Base-by-base conservation (phyloP, 129 eudicot genomes). In the Gnaphalium uliginosum region DNA sequence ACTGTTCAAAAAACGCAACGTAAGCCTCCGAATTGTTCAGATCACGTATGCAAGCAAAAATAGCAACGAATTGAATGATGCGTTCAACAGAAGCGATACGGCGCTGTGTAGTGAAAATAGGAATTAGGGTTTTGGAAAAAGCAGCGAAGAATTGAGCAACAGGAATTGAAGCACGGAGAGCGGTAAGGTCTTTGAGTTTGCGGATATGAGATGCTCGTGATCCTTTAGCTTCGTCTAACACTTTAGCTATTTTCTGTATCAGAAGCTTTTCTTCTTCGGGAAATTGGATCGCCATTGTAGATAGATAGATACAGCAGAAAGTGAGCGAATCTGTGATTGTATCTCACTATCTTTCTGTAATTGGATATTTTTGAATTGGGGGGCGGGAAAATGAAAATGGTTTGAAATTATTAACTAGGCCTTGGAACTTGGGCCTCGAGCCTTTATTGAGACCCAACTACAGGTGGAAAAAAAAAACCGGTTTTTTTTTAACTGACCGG, bases 191-290 rank as follows among this genome's bases (percentile, higher is more conserved):
- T 81, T 91, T 95, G 73, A 95, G 92, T 81, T 95, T 95, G 25
- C 99, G 86, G 23, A 76, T 79, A 84, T 95, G 99, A 2, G 89
- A 85, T 53, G 99, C 99, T 59, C 89, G 72, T 4, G 97, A 95
- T 21, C 78, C 75, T 59, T 82, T 83, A 0, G 87, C 85, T 9
- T 95, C 99, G 33, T 91, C 92, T 5, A 95, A 54, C 24, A 91
- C 54, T 57, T 27, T 79, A 4, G 83, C 87, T 10, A 95, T 85
- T 65, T 84, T 90, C 32, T 75, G 78, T 25, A 71, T 81, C 60
- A 88, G 37, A 48, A 33, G 83, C 15, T 62, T 75, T 69, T 83
- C 80, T 76, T 78, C 76, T 37, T 87, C 86, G 9, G 75, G 73
- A 11, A 68, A 21, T 33, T 77, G 77, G 17, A 77, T 66, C 0